Evolutionary conservation across 345 rosid species (phyloP), one percentile per base, ranked within the genome.

Genomic region (Eucalyptus paniculata): DNA sequence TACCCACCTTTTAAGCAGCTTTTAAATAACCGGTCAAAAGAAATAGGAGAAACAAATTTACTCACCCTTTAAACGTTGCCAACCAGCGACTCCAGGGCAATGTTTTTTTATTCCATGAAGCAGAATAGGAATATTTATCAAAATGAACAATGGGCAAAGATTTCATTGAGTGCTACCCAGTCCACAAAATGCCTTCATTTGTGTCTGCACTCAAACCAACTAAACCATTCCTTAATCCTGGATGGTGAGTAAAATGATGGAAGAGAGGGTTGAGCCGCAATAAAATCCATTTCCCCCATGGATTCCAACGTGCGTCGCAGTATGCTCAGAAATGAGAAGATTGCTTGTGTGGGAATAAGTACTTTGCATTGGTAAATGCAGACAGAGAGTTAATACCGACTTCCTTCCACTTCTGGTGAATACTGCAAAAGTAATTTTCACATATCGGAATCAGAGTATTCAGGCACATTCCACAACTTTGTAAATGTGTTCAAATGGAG

Each of bases 271-370:
- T n/a, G 21, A n/a, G 77, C 1, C 0, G 5, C 69, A 30, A 13
- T 62, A 62, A 62, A 60, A 62, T 28, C 18, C 4, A 9, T 28
- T 13, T 62, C 17, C 69, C 69, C 34, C 4, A 28, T 13, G 13
- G 69, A 62, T 62, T 62, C 7, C 32, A 7, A 3, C 6, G 69
- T 1, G 69, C 17, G 0, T 1, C 17, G 3, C 32, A 13, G 17
- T 28, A 60, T 12, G 69, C 17, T 60, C 32, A 12, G 17, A 60
- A 30, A 60, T 12, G 69, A 62, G 34, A 62, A 13, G 18, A 62
- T 62, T 62, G 17, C 32, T 4, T 28, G 32, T 13, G 69, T 6
- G 5, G 69, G 34, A 62, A 30, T 62, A 24, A 56, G 9, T 13
- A 28, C 9, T 62, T 62, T 62, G 32, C 4, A 62, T 62, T 3